Conservation (phyloP, 2,329 filamentous ascomycete genomes). For the Fulvia fulva region DNA sequence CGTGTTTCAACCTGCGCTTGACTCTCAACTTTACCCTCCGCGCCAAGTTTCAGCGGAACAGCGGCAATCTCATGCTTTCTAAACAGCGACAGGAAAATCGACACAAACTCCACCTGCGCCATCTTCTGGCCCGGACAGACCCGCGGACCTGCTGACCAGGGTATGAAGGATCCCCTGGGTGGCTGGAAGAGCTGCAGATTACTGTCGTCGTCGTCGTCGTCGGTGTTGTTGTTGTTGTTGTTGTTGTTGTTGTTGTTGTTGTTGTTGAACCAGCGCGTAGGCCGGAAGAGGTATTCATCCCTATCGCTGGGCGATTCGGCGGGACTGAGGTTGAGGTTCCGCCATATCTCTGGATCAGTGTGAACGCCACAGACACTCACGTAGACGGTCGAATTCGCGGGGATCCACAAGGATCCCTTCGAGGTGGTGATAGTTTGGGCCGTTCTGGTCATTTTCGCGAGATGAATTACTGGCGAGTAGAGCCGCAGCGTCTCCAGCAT, state of each 20-base stretch:
- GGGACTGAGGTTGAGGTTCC: constrained; percentile 20
- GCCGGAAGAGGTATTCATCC: constrained; percentile 38
- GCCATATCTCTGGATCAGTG: constrained; percentile 20
- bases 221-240: constrained; percentile 11
- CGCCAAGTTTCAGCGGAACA: constrained; percentile 12
- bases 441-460: constrained; percentile 32
- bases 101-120: constrained; percentile 53
- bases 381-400: constrained; percentile 34
- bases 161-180: constrained; percentile 41
- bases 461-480: constrained; percentile 37
- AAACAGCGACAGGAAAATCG: constrained; percentile 41
- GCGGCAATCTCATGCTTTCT: constrained; percentile 22
- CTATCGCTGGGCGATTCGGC: constrained; percentile 4
- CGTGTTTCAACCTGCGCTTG: constrained; percentile 16
- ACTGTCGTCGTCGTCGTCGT: constrained; percentile 4
- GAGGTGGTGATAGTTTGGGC: constrained; percentile 32
- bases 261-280: constrained; percentile 39
- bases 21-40: constrained; percentile 11
- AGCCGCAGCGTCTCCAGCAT: constrained; percentile 49
- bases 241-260: constrained; percentile 6
- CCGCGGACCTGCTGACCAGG: constrained; percentile 50
- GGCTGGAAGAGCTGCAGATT: constrained; percentile 33
- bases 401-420: constrained; percentile 31
- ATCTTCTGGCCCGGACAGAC: constrained; percentile 54
- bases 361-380: constrained; percentile 36